phyloP scores from a whole-genome alignment of 2,329 filamentous ascomycete genomes.

The Pestalotiopsis fici region DNA sequence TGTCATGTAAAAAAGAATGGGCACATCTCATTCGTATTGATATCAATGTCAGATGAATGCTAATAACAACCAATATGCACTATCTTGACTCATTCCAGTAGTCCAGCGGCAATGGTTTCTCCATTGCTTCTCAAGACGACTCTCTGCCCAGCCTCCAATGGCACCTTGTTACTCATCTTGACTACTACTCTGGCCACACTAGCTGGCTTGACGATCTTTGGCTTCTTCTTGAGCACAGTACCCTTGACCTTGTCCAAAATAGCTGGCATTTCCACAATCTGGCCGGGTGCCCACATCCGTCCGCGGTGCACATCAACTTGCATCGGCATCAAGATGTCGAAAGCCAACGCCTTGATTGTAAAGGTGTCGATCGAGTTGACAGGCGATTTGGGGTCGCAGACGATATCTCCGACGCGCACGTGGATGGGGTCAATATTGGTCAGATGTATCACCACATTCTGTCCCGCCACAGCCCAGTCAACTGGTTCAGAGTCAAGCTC shows the following conservation, averaged over 20 bases:
- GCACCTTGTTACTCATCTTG: conserved; percentile 71
- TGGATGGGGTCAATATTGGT: conserved; percentile 83
- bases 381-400: conserved; percentile 71
- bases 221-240: conserved; percentile 76
- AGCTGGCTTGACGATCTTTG: conserved; percentile 79
- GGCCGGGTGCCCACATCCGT: conserved; percentile 75
- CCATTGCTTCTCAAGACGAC: conserved; percentile 82
- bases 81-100: conserved; percentile 60
- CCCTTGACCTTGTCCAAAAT: conserved; percentile 79
- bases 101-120: conserved; percentile 82
- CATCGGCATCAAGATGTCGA: conserved; percentile 88
- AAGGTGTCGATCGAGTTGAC: conserved; percentile 74
- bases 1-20: no score
- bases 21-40: no score
- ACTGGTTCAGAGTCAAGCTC: conserved; percentile 71
- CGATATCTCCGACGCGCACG: conserved; percentile 79
- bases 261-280: conserved; percentile 71
- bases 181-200: conserved; percentile 77
- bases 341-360: conserved; percentile 81
- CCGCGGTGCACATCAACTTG: conserved; percentile 87
- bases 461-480: conserved; percentile 92
- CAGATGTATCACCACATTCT: conserved; percentile 84
- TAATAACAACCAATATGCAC: no score
- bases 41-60: no score
- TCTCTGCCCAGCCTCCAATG: conserved; percentile 77